phyloP scores from a whole-genome alignment of 108 stramenopile genomes.

The Poteriospumella lacustris region DNA sequence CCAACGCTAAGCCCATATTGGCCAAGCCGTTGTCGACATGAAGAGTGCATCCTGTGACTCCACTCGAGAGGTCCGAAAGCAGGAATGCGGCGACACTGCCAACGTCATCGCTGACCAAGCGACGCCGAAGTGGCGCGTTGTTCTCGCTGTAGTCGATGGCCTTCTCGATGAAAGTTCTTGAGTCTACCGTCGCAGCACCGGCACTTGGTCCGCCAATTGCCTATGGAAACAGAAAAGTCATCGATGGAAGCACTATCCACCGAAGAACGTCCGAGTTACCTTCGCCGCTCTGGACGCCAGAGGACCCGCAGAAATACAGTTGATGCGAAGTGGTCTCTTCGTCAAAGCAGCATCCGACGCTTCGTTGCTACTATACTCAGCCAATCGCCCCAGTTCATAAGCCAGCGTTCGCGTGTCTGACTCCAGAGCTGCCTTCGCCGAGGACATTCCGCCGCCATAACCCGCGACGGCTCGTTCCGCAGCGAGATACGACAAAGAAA shows the following conservation, averaged over 20 bases:
- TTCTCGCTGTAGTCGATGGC: slow-evolving; percentile 95
- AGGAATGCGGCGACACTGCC: slow-evolving; percentile 84
- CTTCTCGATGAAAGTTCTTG: slow-evolving; percentile 94
- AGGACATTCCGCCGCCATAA: slow-evolving; percentile 94
- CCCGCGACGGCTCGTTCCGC: slow-evolving; percentile 96
- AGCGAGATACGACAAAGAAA: slow-evolving; percentile 96
- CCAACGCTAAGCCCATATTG: slow-evolving; percentile 52
- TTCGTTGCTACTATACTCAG: too few species aligned
- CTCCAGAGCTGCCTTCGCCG: slow-evolving; percentile 85
- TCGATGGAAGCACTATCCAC: too few species aligned
- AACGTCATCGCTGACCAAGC: slow-evolving; percentile 95
- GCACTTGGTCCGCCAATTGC: slow-evolving; percentile 88
- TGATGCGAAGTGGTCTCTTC: slow-evolving; percentile 85
- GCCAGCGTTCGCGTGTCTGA: slow-evolving; percentile 88
- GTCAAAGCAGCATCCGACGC: too few species aligned
- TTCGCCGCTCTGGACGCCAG: slow-evolving; percentile 89
- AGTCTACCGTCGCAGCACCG: slow-evolving; percentile 70
- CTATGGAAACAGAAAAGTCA: too few species aligned
- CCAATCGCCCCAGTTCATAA: slow-evolving; percentile 89
- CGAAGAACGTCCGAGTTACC: too few species aligned
- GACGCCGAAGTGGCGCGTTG: slow-evolving; percentile 88
- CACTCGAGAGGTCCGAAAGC: slow-evolving; percentile 76
- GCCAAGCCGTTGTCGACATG: slow-evolving; percentile 57
- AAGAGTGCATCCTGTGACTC: slow-evolving; percentile 82
- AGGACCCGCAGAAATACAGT: slow-evolving; percentile 95